phyloP scores from a whole-genome alignment of 2,329 filamentous ascomycete species.

The Thermoascus crustaceus region DNA sequence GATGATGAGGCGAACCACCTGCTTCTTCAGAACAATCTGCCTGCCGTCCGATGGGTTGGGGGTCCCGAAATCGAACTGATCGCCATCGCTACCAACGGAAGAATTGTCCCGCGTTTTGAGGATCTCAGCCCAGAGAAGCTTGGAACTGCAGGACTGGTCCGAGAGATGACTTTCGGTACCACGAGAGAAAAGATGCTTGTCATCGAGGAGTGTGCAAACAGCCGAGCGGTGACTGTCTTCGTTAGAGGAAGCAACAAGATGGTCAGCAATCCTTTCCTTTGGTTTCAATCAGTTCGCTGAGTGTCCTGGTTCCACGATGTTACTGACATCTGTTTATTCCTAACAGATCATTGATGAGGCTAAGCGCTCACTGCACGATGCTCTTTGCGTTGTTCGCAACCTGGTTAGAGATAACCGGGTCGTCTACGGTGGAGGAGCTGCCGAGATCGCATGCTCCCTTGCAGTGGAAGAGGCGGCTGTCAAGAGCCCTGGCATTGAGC shows the following conservation, averaged over 20 bases:
- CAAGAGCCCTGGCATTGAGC: conserved; percentile 92
- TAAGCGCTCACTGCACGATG: conserved; percentile 93
- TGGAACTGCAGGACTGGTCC: conserved; percentile 77
- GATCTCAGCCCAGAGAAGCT: conserved; percentile 87
- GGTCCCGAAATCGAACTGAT: conserved; percentile 98
- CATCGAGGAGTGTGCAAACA: conserved; percentile 98
- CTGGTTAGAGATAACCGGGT: conserved; percentile 92
- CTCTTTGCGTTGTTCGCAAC: conserved; percentile 94
- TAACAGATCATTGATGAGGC: conserved; percentile 95
- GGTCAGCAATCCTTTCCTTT: conserved; percentile 46
- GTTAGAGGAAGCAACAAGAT: conserved; percentile 99
- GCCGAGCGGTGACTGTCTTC: conserved; percentile 89
- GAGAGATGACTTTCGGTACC: conserved; percentile 94
- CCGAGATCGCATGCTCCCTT: conserved; percentile 93
- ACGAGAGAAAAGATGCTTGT: conserved; percentile 99
- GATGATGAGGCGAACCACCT: conserved; percentile 98
- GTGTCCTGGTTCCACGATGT: neutral
- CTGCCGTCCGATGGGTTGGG: conserved; percentile 94
- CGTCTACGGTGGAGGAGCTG: conserved; percentile 92
- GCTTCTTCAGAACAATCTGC: conserved; percentile 88
- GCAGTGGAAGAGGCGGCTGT: conserved; percentile 92
- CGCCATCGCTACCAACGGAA: conserved; percentile 94
- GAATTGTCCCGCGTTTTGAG: conserved; percentile 95
- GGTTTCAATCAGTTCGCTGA: conserved; percentile 3
- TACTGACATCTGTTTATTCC: conserved; percentile 5